A percentile compares a stretch with the other conserved stretches of the same genome.
phyloP scores from a whole-genome alignment of 164 flowering plant species.

The Vitis labrusca region DNA sequence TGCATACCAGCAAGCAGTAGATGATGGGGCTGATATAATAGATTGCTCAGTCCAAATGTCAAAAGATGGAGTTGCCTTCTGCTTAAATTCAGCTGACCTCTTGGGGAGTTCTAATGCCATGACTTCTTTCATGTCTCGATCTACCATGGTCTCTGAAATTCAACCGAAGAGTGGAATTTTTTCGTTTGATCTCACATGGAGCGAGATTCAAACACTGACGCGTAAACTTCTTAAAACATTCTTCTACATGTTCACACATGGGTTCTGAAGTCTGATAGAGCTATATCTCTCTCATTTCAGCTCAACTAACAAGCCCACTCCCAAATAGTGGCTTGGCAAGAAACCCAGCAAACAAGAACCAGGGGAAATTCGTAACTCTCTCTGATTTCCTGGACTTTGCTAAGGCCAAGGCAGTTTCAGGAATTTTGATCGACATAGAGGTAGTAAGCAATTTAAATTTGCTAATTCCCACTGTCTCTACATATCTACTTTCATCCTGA shows the following conservation, averaged over 20 bases:
- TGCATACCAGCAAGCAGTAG: constrained; percentile 78
- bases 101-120: constrained; percentile 54
- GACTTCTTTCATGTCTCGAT: constrained; percentile 53
- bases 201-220: constrained; percentile 66
- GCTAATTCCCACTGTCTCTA: background rate
- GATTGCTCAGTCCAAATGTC: constrained; percentile 93
- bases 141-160: constrained; percentile 56
- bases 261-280: no score
- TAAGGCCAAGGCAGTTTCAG: constrained; percentile 61
- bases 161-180: constrained; percentile 66
- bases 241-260: background rate
- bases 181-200: constrained; percentile 86
- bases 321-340: constrained; percentile 33
- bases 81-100: constrained; percentile 63
- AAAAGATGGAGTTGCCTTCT: constrained; percentile 84
- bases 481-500: background rate
- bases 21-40: constrained; percentile 86
- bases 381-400: constrained; percentile 66
- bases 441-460: constrained; percentile 21
- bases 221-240: constrained; percentile 45
- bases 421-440: constrained; percentile 65
- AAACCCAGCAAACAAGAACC: constrained; percentile 60
- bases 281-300: constrained; percentile 35
- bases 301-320: constrained; percentile 44
- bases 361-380: constrained; percentile 61